Percentiles rank a stretch among this genome's conserved stretches.
Evolutionary conservation across 1,284 basidiomycete genomes (phyloP).

Genomic region (Tetrapyrgos nigripes): DNA sequence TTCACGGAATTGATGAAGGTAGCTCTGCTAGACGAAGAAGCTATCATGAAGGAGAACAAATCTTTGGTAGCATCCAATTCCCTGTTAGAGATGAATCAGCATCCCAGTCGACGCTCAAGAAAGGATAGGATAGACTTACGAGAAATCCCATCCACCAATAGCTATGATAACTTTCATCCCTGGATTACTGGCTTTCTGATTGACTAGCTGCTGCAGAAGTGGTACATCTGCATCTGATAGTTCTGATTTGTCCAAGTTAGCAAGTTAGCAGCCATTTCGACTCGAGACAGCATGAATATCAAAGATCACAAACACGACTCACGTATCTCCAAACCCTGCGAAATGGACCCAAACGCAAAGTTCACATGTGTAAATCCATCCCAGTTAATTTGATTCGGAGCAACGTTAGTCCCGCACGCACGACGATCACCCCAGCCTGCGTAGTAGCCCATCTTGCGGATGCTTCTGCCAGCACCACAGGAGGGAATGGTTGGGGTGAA

Average conservation of each 20-base stretch:
- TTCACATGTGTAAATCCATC: constrained; percentile 1
- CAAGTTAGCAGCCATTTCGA: no score
- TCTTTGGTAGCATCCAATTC: constrained; percentile 13
- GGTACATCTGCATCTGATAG: constrained; percentile 1
- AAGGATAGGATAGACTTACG: constrained; percentile 10
- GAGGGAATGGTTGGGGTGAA: neutral
- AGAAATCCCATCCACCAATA: constrained; percentile 21
- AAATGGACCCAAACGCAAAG: constrained; percentile 13
- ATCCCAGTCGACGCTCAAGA: neutral
- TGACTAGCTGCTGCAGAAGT: constrained; percentile 12
- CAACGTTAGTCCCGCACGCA: constrained; percentile 1
- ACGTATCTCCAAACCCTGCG: constrained; percentile 4
- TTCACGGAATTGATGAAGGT: constrained; percentile 17
- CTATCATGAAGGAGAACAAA: constrained; percentile 19
- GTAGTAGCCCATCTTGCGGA: constrained; percentile 9
- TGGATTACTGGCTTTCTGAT: neutral
- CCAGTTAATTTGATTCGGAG: constrained; percentile 2
- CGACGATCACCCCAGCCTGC: constrained; percentile 11
- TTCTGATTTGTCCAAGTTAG: no score
- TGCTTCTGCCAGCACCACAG: neutral
- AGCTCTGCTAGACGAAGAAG: constrained; percentile 8
- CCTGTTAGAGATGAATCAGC: neutral
- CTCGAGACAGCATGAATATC: neutral
- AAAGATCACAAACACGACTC: neutral
- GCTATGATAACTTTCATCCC: constrained; percentile 17